Evolutionary conservation across 495 filamentous ascomycete species (phyloP), one percentile per base, ranked within the genome.

Genomic region (Talaromyces trachyspermus): DNA sequence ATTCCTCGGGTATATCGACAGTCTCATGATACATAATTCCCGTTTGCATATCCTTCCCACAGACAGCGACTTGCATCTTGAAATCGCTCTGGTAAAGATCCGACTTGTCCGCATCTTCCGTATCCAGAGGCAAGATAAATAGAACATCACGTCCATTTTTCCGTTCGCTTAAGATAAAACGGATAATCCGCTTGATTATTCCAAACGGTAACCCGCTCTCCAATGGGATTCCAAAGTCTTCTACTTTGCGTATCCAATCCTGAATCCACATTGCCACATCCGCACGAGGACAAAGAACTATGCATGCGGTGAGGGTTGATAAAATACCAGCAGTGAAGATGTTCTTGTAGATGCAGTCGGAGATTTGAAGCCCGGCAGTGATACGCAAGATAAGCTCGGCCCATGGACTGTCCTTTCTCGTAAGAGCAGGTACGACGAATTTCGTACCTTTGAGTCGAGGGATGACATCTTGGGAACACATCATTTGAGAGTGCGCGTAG

Each of bases 31-130:
- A 43, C 7, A 43, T 12, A 11, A 26, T 43, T 27, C 40, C 40
- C 17, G 40, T 43, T 14, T 17, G n/a, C 9, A 27, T 43, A 27
- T 43, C 24, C 22, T 43, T 43, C 11, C 20, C 40, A 23, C 40
- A 43, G 22, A 43, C 22, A 6, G 14, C 23, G 15, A 43, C 40
- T 22, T 43, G 40, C 40, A 43, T 43, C 23, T 27, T 43, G 40
- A 43, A 43, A 43, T 43, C 40, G 14, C 40, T 43, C 8, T 43
- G 40, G 11, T 43, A 43, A 26, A 43, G 40, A 43, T 25, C 40
- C 12, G 40, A 43, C 22, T 43, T 43, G 7, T 43, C 40, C 1
- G 40, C 20, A 14, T 43, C 20, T 43, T 43, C 40, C 7, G 24
- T 43, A 15, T 43, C 40, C n/a, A 43, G n/a, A 15, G 40, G 40